These are phyloP conservation scores for Atractiella rhizophila DNA, from an alignment of 768 basidiomycete genomes.

Conservation along the genomic window DNA sequence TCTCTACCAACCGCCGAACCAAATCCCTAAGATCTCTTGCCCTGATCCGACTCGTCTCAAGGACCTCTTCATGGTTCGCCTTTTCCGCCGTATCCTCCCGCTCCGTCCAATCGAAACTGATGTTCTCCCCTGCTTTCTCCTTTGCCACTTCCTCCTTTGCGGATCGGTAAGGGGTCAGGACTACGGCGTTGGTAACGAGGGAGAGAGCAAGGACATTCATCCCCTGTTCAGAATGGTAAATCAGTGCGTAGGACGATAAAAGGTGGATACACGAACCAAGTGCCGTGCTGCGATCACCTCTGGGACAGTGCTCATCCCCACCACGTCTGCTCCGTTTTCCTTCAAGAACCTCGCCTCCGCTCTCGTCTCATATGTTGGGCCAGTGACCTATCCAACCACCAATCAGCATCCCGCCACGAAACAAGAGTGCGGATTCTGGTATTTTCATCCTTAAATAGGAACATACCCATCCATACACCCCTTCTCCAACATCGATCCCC, in stretches of 20 bases:
- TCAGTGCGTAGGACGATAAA: not conserved
- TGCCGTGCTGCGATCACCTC: conserved; percentile 47
- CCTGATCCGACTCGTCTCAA: not conserved
- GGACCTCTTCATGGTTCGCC: conserved; percentile 7
- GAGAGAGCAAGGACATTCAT: conserved; percentile 53
- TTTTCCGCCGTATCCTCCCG: conserved; percentile 5
- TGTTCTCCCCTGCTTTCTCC: conserved; percentile 29
- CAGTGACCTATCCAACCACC: conserved; percentile 62
- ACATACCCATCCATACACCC: too few species aligned
- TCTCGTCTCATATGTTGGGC: conserved; percentile 70
- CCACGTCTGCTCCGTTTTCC: conserved; percentile 56
- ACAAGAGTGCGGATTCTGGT: too few species aligned
- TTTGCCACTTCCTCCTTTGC: conserved; percentile 50
- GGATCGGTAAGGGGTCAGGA: conserved; percentile 41
- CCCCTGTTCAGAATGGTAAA: conserved; percentile 33
- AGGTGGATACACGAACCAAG: conserved; percentile 5
- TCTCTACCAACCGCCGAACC: conserved; percentile 3
- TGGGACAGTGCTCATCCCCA: conserved; percentile 79
- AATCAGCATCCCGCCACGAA: too few species aligned
- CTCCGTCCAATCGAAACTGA: conserved; percentile 9
- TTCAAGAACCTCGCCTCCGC: conserved; percentile 61
- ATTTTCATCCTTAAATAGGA: too few species aligned
- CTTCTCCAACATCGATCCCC: too few species aligned
- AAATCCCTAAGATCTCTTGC: conserved; percentile 5
- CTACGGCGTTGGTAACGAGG: conserved; percentile 63